These are phyloP conservation scores for Ramaria sp. DNA, from an alignment of 768 basidiomycete genomes.

Conservation along the genomic window DNA sequence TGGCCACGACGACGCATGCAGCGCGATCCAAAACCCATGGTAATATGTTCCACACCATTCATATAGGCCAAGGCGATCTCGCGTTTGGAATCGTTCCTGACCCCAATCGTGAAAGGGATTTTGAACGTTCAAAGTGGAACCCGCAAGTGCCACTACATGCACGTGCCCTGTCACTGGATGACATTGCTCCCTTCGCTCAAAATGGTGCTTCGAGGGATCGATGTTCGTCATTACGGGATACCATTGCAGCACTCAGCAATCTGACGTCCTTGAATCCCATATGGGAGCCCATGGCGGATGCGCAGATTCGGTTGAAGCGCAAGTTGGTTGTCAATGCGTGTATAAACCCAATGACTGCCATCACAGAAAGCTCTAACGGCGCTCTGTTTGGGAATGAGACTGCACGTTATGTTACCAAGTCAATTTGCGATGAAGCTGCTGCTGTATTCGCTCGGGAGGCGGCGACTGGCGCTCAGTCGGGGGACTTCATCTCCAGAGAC, in stretches of 20 bases:
- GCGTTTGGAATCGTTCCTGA: conserved; percentile 78
- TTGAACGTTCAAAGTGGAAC: conserved; percentile 42
- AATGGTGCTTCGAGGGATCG: conserved; percentile 33
- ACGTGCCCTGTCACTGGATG: conserved; percentile 37
- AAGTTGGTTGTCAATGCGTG: conserved; percentile 76
- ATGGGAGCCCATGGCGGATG: conserved; percentile 54
- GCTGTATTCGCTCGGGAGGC: conserved; percentile 33
- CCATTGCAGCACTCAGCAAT: conserved; percentile 52
- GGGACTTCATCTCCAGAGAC: not conserved
- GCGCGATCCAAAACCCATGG: conserved; percentile 40
- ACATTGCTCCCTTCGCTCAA: conserved; percentile 27
- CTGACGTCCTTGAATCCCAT: conserved; percentile 44
- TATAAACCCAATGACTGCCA: conserved; percentile 79
- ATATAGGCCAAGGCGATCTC: conserved; percentile 59
- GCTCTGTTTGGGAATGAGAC: conserved; percentile 42
- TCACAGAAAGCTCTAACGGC: conserved; percentile 75
- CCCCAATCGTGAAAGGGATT: conserved; percentile 40
- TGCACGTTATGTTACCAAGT: conserved; percentile 33
- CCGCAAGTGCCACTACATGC: conserved; percentile 23
- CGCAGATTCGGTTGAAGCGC: conserved; percentile 62
- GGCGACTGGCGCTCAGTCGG: not conserved
- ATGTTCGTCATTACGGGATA: conserved; percentile 43
- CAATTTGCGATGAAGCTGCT: conserved; percentile 66
- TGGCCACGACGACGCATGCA: conserved; percentile 77
- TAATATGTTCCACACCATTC: conserved; percentile 41